Evolutionary conservation across 805 yeast genomes (phyloP).

Genomic region (Wickerhamiella dianesei): DNA sequence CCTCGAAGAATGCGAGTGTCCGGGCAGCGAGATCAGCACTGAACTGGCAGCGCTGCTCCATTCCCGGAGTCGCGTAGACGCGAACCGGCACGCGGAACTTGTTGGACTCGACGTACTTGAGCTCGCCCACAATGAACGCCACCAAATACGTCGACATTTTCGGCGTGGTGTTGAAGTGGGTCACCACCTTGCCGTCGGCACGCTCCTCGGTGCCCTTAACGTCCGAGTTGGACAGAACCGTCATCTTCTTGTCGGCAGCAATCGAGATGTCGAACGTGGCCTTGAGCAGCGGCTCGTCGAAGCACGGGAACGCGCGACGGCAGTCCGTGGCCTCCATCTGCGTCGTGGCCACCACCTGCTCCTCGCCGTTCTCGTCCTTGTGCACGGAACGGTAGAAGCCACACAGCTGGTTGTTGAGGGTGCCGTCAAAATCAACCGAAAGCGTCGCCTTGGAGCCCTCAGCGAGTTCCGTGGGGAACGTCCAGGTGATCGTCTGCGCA

Average conservation of each 20-base stretch:
- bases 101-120: slow-evolving; percentile 44
- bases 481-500: slow-evolving; percentile 50
- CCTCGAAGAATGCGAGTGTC: slow-evolving; percentile 51
- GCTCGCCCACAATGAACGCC: slow-evolving; percentile 60
- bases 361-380: slow-evolving; percentile 37
- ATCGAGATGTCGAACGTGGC: slow-evolving; percentile 50
- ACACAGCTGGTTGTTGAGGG: slow-evolving; percentile 53
- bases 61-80: slow-evolving; percentile 57
- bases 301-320: slow-evolving; percentile 64
- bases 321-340: slow-evolving; percentile 71
- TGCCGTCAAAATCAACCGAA: slow-evolving; percentile 40
- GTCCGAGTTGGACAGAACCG: slow-evolving; percentile 59
- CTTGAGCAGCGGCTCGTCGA: slow-evolving; percentile 59
- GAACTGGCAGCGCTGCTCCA: slow-evolving; percentile 47
- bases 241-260: slow-evolving; percentile 37
- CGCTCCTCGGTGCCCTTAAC: slow-evolving; percentile 30
- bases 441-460: slow-evolving; percentile 41
- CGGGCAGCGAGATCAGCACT: slow-evolving; percentile 51
- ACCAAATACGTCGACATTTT: slow-evolving; percentile 61
- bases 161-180: slow-evolving; percentile 51
- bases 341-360: slow-evolving; percentile 47
- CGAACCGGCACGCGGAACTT: slow-evolving; percentile 49
- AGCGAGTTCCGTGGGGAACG: slow-evolving; percentile 32
- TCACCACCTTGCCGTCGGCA: slow-evolving; percentile 32
- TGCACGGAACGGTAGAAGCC: slow-evolving; percentile 61